Evolutionary conservation across 257 asterid genomes (phyloP).

Genomic region (Penstemon barbatus): DNA sequence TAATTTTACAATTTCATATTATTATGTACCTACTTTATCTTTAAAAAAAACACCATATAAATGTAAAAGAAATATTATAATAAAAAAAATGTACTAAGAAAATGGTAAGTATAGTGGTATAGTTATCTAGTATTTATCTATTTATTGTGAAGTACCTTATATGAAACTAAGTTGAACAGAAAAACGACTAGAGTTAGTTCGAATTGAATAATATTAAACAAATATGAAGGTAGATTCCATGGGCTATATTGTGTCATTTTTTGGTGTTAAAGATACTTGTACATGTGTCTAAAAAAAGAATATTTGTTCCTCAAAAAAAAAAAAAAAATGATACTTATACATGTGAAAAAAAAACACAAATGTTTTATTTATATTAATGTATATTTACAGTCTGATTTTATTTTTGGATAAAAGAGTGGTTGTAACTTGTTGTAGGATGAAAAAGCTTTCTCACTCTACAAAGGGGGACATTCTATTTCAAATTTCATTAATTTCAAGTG

Average conservation of each 20-base stretch:
- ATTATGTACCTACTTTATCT: too few relatives aligned
- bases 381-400: constrained; percentile 1
- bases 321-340: too few relatives aligned
- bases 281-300: neutral
- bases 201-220: constrained; percentile 4
- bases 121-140: too few relatives aligned
- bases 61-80: too few relatives aligned
- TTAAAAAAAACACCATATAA: too few relatives aligned
- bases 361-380: constrained; percentile 4
- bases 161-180: neutral
- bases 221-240: neutral
- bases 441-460: neutral
- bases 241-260: constrained; percentile 38
- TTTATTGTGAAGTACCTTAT: neutral
- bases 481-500: neutral
- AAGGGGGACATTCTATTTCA: constrained; percentile 1
- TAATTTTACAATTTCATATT: too few relatives aligned
- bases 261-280: constrained; percentile 30
- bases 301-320: too few relatives aligned
- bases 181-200: too few relatives aligned
- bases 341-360: constrained; percentile 12
- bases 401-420: constrained; percentile 18
- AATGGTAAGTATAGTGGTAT: too few relatives aligned
- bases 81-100: too few relatives aligned
- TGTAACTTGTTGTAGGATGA: neutral